Base-by-base conservation (phyloP, 768 basidiomycete genomes). In the Suillus spraguei region DNA sequence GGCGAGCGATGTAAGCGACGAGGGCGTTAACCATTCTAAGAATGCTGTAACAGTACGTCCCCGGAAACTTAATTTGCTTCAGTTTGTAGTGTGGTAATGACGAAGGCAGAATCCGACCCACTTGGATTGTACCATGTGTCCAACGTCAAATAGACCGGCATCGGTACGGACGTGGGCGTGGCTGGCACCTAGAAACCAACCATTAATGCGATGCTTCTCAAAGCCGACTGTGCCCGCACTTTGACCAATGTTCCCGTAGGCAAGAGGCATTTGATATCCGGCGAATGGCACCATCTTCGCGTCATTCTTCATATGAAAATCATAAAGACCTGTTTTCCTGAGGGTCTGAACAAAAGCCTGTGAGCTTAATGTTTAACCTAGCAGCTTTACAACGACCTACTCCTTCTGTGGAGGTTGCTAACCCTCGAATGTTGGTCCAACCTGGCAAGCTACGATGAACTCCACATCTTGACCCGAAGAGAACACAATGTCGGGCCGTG, bases 281-380 rank as follows among this genome's bases (percentile, higher is more conserved):
- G 94, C 97, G 76, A 98, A 99, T 0, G 94, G 90, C 0, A 97
- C 95, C 94, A 99, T 95, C 77, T 96, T 96, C 1, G 90, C 97
- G 20, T 83, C 89, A 74, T 91, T 81, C 65, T 87, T 74, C 53
- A 92, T 73, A 73, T 99, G 96, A 72, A 95, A 96, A 71, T 95
- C 93, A 69, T 96, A 94, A 5, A 99, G 81, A 0, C 86, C 85
- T 0, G 95, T 98, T 70, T 84, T 86, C 61, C 67, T 74, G 38
- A 87, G 77, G 24, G 56, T 32, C 83, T 87, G 22, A 49, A 58
- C 17, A 58, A 17, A 39, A 0, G 17, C 10, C 5, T 17, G 24
- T 58, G 17, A 58, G 39, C 1, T 41, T 41, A 13, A 20, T 41
- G 4, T 41, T 28, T 10, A 11, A 4, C 3, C 22, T 28, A 16